Percentiles rank a stretch among this genome's conserved stretches.
Conservation (phyloP, 768 basidiomycete genomes). For the Rickenella mellea region DNA sequence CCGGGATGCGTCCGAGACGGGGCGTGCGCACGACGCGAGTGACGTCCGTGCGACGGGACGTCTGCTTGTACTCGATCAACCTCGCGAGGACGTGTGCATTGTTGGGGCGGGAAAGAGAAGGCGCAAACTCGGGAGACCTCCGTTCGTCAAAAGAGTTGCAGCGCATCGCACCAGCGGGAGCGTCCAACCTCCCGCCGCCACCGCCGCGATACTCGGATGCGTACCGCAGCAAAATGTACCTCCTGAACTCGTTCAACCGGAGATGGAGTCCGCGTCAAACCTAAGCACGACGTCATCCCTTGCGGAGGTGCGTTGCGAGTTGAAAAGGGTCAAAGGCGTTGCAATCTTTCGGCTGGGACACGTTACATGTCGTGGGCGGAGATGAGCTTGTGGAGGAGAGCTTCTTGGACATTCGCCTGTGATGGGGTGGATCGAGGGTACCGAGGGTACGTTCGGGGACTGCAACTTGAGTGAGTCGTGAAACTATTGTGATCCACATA, state of each 20-base stretch:
- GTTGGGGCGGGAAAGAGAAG: constrained; percentile 33
- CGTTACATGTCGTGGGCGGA: constrained; percentile 63
- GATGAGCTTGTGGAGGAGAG: constrained; percentile 88
- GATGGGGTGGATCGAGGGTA: constrained; percentile 81
- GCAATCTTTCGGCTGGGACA: constrained; percentile 90
- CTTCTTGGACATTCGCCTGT: constrained; percentile 79
- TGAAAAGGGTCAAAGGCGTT: constrained; percentile 78
- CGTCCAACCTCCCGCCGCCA: constrained; percentile 39
- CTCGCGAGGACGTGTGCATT: constrained; percentile 56
- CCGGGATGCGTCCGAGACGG: constrained; percentile 61
- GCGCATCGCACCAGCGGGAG: constrained; percentile 42
- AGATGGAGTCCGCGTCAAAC: constrained; percentile 27
- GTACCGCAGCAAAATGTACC: constrained; percentile 69
- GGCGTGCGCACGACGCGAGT: constrained; percentile 75
- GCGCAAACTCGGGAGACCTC: constrained; percentile 8
- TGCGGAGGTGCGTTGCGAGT: constrained; percentile 56
- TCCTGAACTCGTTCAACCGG: constrained; percentile 53
- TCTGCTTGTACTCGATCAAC: constrained; percentile 82
- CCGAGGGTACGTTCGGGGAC: constrained; percentile 71
- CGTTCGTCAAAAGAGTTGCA: constrained; percentile 66
- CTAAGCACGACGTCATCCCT: constrained; percentile 32
- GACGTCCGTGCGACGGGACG: constrained; percentile 67
- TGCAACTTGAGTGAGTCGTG: too few relatives aligned
- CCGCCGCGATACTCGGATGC: constrained; percentile 63
- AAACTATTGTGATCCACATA: too few relatives aligned